These are phyloP conservation scores for Xylaria nigripes DNA, from an alignment of 495 filamentous ascomycete genomes.

Conservation along the genomic window DNA sequence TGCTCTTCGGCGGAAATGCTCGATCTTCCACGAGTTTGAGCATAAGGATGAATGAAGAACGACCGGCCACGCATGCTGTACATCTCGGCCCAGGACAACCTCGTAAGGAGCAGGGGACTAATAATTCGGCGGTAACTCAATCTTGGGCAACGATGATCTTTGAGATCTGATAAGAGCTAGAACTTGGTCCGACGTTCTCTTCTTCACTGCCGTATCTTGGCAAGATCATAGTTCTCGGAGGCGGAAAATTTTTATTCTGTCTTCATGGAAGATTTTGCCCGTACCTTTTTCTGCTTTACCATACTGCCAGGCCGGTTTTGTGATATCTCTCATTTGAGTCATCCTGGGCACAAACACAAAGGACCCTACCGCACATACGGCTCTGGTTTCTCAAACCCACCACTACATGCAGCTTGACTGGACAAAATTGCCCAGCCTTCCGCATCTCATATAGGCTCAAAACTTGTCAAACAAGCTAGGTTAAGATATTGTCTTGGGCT, in stretches of 20 bases:
- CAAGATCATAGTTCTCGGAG: neutral
- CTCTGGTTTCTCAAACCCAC: neutral
- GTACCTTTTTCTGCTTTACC: neutral
- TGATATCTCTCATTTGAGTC: neutral
- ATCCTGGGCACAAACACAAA: neutral
- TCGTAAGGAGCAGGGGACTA: neutral
- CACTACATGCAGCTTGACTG: neutral
- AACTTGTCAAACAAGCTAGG: neutral
- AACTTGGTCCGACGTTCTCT: neutral
- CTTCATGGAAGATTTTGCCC: neutral
- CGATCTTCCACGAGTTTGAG: neutral
- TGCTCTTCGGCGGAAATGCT: neutral
- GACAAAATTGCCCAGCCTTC: neutral
- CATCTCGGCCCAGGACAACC: neutral
- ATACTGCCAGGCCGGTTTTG: neutral
- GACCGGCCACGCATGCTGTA: neutral
- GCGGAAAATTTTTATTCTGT: neutral
- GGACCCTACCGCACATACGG: neutral
- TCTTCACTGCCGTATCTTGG: neutral
- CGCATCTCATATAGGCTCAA: neutral
- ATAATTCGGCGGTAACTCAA: neutral
- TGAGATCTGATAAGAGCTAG: neutral
- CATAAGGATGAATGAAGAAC: conserved; percentile 7
- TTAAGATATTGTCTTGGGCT: neutral
- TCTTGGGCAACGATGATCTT: neutral